Evolutionary conservation across 1,284 basidiomycete species (phyloP).

Genomic region (Tausonia pullulans): DNA sequence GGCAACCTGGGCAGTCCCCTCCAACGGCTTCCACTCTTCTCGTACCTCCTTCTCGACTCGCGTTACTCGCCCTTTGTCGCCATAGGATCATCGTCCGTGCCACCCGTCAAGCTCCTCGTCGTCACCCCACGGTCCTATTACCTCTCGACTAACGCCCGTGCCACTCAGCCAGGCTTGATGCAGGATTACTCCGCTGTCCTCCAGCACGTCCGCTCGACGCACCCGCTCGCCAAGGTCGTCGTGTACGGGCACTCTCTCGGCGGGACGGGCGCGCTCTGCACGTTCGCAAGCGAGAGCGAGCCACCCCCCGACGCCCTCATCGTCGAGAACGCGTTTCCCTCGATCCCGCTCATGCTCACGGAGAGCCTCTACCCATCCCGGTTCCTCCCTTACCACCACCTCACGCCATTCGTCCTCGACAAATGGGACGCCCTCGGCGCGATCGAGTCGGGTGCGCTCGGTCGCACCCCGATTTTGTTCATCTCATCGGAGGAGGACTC

Average conservation of each 20-base stretch:
- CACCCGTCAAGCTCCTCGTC: neutral
- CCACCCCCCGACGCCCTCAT: neutral
- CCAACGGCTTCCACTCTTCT: conserved; percentile 6
- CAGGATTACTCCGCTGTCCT: conserved; percentile 1
- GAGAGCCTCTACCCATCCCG: conserved; percentile 1
- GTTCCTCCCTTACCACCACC: conserved; percentile 11
- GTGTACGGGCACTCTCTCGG: conserved; percentile 12
- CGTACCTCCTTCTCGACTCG: conserved; percentile 7
- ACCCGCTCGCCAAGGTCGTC: neutral
- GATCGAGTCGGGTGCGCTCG: neutral
- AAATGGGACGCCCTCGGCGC: conserved; percentile 11
- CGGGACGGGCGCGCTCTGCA: neutral
- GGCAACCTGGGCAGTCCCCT: conserved; percentile 15
- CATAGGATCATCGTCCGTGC: no score
- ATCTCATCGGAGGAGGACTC: conserved; percentile 6
- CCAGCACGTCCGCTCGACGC: neutral
- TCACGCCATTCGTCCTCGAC: conserved; percentile 12
- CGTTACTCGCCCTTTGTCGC: conserved; percentile 3
- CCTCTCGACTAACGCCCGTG: conserved; percentile 7
- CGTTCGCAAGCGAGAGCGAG: neutral
- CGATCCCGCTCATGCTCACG: conserved; percentile 4
- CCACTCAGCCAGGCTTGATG: conserved; percentile 1
- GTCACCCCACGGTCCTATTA: conserved; percentile 14
- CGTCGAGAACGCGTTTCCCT: conserved; percentile 12
- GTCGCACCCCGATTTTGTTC: conserved; percentile 3